These are phyloP conservation scores for Talaromyces thailandensis DNA, from an alignment of 495 filamentous ascomycete species.

Conservation along the genomic window DNA sequence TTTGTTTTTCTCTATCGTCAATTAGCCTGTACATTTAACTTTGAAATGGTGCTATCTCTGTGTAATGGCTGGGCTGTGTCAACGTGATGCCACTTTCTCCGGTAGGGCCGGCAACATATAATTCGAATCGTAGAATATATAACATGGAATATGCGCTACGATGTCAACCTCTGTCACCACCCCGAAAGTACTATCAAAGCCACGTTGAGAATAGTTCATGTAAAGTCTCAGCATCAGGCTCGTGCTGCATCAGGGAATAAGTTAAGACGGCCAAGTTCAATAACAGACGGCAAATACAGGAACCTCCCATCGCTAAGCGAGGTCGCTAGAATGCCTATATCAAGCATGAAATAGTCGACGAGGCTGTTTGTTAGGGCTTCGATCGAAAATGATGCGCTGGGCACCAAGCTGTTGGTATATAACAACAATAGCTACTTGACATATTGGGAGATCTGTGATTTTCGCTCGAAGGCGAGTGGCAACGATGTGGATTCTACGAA, in stretches of 20 bases:
- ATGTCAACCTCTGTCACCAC: no score
- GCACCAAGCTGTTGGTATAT: constrained; percentile 32
- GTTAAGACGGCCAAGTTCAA: no score
- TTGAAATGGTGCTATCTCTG: no score
- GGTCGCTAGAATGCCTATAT: constrained; percentile 25
- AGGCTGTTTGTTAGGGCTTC: constrained; percentile 32
- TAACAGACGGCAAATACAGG: constrained; percentile 14
- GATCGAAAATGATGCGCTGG: constrained; percentile 26
- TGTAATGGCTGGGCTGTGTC: no score
- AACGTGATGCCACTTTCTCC: no score
- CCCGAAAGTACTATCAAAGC: not conserved
- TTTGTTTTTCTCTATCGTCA: not conserved
- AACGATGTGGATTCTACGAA: constrained; percentile 16
- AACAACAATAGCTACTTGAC: constrained; percentile 21
- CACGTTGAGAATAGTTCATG: not conserved
- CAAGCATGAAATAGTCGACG: constrained; percentile 22
- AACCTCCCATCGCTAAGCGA: constrained; percentile 17
- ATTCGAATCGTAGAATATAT: no score
- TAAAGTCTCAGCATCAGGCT: not conserved
- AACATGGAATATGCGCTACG: no score
- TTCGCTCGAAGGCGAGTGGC: constrained; percentile 25
- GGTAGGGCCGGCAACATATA: no score
- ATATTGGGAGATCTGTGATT: constrained; percentile 17
- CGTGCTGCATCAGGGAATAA: no score
- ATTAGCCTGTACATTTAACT: no score